A percentile compares a stretch with the other conserved stretches of the same genome.
Conservation (phyloP, 2,329 filamentous ascomycete species). For the Onygenales sp. region DNA sequence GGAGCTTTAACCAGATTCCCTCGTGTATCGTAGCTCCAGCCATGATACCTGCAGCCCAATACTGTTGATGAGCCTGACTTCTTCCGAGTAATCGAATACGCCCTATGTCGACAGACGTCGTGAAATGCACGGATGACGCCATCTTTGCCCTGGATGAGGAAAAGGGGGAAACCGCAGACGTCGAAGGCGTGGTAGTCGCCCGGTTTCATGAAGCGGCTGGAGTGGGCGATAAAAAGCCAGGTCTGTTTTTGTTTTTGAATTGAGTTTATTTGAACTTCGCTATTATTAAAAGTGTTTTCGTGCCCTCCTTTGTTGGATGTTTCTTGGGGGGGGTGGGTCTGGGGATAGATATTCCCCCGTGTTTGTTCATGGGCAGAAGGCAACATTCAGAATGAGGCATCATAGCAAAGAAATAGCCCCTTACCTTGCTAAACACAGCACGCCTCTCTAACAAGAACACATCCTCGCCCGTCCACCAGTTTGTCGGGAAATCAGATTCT, state of each 20-base stretch:
- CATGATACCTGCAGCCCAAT: conserved; percentile 53
- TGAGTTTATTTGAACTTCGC: background rate
- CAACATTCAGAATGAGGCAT: background rate
- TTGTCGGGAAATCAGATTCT: conserved; percentile 32
- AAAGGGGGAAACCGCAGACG: conserved; percentile 48
- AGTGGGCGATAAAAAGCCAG: conserved; percentile 28
- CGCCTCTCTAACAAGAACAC: conserved; percentile 41
- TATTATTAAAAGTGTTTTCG: background rate
- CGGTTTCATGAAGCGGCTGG: conserved; percentile 39
- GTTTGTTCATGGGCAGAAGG: background rate
- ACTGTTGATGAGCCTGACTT: conserved; percentile 43
- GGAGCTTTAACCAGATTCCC: conserved; percentile 53
- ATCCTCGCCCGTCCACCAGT: conserved; percentile 30
- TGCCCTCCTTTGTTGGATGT: background rate
- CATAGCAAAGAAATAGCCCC: background rate
- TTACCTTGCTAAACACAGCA: conserved; percentile 41
- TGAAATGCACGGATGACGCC: conserved; percentile 50
- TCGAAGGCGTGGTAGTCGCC: conserved; percentile 51
- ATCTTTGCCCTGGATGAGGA: conserved; percentile 44
- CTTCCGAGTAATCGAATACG: conserved; percentile 45
- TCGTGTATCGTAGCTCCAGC: conserved; percentile 51
- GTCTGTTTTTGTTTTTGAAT: conserved; percentile 12
- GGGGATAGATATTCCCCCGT: too few relatives aligned
- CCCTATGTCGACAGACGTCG: conserved; percentile 54
- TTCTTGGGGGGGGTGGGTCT: too few relatives aligned